Conservation (phyloP, 148 eudicot species). For the Vaccinium macrocarpon region DNA sequence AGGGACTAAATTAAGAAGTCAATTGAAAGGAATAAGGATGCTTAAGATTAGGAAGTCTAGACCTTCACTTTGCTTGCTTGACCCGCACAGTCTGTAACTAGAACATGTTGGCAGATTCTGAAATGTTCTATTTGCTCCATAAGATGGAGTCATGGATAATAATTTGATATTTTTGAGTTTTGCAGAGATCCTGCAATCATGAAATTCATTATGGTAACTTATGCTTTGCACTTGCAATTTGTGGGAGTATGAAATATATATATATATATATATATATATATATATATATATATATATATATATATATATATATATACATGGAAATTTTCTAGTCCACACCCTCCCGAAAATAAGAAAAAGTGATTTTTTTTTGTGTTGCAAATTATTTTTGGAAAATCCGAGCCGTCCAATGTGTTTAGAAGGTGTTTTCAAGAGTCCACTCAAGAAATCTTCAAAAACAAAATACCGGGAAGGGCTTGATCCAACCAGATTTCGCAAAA, state of each 20-base stretch:
- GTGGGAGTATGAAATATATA: not conserved
- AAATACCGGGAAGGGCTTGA: too few species aligned
- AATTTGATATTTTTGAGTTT: not conserved
- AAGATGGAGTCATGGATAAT: not conserved
- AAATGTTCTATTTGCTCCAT: not conserved
- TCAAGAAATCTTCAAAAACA: too few species aligned
- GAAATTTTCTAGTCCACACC: too few species aligned
- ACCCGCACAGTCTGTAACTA: not conserved
- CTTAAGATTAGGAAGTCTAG: not conserved
- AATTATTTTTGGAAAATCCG: too few species aligned
- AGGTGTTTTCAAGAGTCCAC: too few species aligned
- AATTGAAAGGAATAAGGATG: not conserved
- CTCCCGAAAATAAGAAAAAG: too few species aligned
- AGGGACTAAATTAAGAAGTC: not conserved
- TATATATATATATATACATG: too few species aligned
- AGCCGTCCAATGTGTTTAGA: too few species aligned
- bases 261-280: too few species aligned
- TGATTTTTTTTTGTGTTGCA: too few species aligned
- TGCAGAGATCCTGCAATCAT: not conserved
- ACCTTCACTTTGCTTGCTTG: not conserved
- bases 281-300: too few species aligned
- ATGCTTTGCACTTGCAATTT: not conserved
- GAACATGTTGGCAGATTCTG: not conserved
- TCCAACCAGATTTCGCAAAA: too few species aligned
- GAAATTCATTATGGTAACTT: not conserved